phyloP scores from a whole-genome alignment of 1,284 basidiomycete genomes.

The Trametes hirsuta region DNA sequence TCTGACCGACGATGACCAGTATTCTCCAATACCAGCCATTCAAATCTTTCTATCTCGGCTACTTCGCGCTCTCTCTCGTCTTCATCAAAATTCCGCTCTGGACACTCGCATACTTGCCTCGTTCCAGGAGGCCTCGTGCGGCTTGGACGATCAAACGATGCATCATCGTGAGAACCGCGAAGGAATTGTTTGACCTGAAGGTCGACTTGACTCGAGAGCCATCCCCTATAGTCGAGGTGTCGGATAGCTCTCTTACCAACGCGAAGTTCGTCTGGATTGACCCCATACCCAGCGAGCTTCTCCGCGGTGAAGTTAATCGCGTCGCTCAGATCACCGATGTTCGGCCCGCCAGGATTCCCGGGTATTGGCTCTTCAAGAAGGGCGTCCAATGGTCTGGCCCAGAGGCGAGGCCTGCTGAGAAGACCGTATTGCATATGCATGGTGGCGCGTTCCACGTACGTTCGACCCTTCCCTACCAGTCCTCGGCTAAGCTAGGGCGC shows the following conservation, averaged over 20 bases:
- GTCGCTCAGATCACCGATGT: constrained; percentile 33
- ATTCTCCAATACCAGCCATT: constrained; percentile 20
- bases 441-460: constrained; percentile 48
- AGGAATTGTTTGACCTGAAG: constrained; percentile 9
- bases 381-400: constrained; percentile 19
- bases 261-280: constrained; percentile 28
- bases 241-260: constrained; percentile 8
- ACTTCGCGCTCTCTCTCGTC: constrained; percentile 12
- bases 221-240: neutral
- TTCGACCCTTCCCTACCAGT: constrained; percentile 34
- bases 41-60: constrained; percentile 20
- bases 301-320: constrained; percentile 21
- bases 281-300: constrained; percentile 6
- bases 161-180: constrained; percentile 13
- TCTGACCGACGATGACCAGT: neutral
- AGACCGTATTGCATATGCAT: constrained; percentile 55
- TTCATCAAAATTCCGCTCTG: constrained; percentile 23
- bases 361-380: constrained; percentile 41
- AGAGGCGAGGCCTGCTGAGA: constrained; percentile 39
- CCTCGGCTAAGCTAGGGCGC: neutral
- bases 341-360: constrained; percentile 36
- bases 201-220: neutral
- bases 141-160: constrained; percentile 19
- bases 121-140: constrained; percentile 8
- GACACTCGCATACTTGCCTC: constrained; percentile 14